Percentiles rank a stretch among this genome's conserved stretches.
Conservation (phyloP, 352 stramenopile genomes). For the Pilasporangium apinafurcum region DNA sequence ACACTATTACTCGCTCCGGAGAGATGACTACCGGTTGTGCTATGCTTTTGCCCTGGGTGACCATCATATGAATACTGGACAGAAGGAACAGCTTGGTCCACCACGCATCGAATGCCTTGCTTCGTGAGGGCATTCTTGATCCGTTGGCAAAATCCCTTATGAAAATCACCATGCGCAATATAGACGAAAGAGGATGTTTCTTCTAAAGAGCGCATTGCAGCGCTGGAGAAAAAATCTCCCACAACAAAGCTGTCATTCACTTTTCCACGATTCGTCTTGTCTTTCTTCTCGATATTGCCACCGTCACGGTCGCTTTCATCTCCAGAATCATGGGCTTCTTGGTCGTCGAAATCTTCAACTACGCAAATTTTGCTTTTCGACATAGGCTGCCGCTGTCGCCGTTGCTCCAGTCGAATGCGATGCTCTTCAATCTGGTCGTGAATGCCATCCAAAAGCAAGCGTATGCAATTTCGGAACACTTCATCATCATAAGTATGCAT, state of each 20-base stretch:
- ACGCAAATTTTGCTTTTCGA: constrained; percentile 13
- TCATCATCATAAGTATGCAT: constrained; percentile 50
- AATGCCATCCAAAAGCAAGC: constrained; percentile 70
- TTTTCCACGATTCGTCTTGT: not conserved
- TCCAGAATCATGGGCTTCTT: not conserved
- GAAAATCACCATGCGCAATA: constrained; percentile 70
- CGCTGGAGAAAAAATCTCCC: not conserved
- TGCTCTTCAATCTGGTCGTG: constrained; percentile 82
- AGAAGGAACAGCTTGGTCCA: constrained; percentile 42
- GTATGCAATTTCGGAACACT: constrained; percentile 54
- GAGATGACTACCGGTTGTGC: not conserved
- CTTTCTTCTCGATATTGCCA: constrained; percentile 7
- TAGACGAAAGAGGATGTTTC: constrained; percentile 42
- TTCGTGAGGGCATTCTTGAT: constrained; percentile 53
- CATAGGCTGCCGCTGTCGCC: constrained; percentile 23
- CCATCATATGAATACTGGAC: constrained; percentile 35
- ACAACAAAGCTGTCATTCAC: not conserved
- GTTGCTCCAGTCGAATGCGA: constrained; percentile 35
- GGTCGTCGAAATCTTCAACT: constrained; percentile 3
- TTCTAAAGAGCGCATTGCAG: not conserved
- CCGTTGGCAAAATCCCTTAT: constrained; percentile 52
- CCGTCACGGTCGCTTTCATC: constrained; percentile 1
- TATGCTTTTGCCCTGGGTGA: constrained; percentile 11
- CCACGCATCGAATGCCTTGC: constrained; percentile 45
- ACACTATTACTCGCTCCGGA: not conserved